Base-by-base conservation (phyloP, 768 basidiomycete species). In the Agrocybe pediades region DNA sequence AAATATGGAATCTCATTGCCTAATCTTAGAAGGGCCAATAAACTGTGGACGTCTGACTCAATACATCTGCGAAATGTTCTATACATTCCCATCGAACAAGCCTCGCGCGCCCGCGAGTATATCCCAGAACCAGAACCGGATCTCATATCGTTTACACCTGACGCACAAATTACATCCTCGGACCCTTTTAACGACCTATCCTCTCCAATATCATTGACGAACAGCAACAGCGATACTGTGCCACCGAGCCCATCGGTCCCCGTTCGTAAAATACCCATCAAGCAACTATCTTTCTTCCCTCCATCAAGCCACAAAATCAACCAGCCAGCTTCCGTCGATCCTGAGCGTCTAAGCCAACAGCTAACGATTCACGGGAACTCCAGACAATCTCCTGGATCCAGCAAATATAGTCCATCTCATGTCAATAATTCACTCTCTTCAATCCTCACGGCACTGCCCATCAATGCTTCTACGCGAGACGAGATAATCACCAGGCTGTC, bases 1-100 rank as follows among this genome's bases (percentile, higher is more conserved):
- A 92, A 87, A 62, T 97, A 98, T 68, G 92, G 92, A 2, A 87
- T 96, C 49, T 81, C 87, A 16, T 75, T 97, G 49, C 81, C 91
- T 23, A 87, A 89, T 13, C 80, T 99, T 11, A 87, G 95, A 44
- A 80, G 86, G 60, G 86, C 87, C 44, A 99, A 99, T 69, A 92
- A 95, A 59, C 76, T 99, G 7, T 99, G 97, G 97, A 69, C 92
- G 6, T 88, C 91, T 6, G 97, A 98, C 66, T 81, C 92, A 1
- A 90, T 99, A 42, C 92, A 96, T 71, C 80, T 95, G 27, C 88
- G 95, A 24, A 85, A 85, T 42, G 76, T 84, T 6, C 82, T 97
- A 29, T 86, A 90, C 62, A 87, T 98, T 52, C 94, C 95, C 0
- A 63, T 87, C 29, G 83, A 87, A 46, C 77, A 77, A 56, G 77